Base-by-base conservation (phyloP, 2,329 filamentous ascomycete species). In the Fusarium udum region DNA sequence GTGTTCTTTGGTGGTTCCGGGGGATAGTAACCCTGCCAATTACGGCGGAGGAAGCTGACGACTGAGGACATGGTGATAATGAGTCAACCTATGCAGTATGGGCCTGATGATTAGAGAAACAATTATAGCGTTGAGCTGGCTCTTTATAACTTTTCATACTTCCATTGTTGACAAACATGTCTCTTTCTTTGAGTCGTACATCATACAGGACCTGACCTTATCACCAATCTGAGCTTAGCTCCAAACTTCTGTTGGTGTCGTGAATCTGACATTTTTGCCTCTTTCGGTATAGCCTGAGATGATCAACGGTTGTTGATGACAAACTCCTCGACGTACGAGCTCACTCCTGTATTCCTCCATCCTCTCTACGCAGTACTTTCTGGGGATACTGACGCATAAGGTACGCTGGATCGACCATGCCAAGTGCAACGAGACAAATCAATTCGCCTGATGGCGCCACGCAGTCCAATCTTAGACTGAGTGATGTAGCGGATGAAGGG, bases 71-170 rank as follows among this genome's bases (percentile, higher is more conserved):
- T 61, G 12, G 9, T n/a, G 6, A 11, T 7, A 15, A 26, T 12
- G 7, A 51, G 28, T 18, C 2, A n/a, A 49, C 2, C 7, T 32
- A 1, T 24, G 4, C 15, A 32, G 15, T 3, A 18, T 10, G 7
- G 3, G 4, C 2, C 2, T 24, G 22, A 31, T 16, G 7, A 31
- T 9, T 1, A 0, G 9, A 4, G 1, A 18, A 32, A 2, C 5
- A 1, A 4, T 9, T 1, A 49, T 18, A 11, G 7, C 0, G 5
- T 14, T 5, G 24, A 4, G 32, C 4, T 1, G 0, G 4, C 16
- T 28, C 9, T 36, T 55, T 37, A 36, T 11, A 13, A 22, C 4
- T 3, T 7, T n/a, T 4, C 4, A 22, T 24, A 4, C 14, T 6
- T 26, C 37, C 16, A 40, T 39, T 1, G 20, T 5, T 3, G n/a